A percentile compares a stretch with the other conserved stretches of the same genome.
phyloP scores from a whole-genome alignment of 2,329 filamentous ascomycete species.

The Fusarium brevicatenulatum region DNA sequence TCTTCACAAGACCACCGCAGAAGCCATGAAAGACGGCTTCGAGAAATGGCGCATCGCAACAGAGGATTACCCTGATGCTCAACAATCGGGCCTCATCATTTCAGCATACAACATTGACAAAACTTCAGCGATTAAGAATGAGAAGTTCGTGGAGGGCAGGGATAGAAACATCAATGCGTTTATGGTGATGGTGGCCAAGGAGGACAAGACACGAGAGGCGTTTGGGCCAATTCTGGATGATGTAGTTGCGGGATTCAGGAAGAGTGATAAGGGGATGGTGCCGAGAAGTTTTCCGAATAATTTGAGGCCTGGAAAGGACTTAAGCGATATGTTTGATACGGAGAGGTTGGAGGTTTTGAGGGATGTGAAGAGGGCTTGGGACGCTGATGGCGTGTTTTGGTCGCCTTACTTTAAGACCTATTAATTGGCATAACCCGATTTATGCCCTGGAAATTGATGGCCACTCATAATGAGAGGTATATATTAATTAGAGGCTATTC shows the following conservation, averaged over 20 bases:
- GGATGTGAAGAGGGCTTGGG: constrained; percentile 40
- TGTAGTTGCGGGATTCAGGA: constrained; percentile 15
- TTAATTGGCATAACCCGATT: accelerated
- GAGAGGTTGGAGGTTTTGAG: constrained; percentile 29
- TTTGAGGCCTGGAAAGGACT: constrained; percentile 29
- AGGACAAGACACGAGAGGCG: constrained; percentile 11
- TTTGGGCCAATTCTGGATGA: constrained; percentile 14
- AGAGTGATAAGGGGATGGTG: background rate
- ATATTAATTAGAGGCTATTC: background rate
- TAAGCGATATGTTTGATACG: constrained; percentile 33
- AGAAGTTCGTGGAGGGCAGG: constrained; percentile 35
- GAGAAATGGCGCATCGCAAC: constrained; percentile 40
- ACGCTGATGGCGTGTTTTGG: constrained; percentile 43
- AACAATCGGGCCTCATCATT: constrained; percentile 25
- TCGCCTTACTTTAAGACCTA: constrained; percentile 21
- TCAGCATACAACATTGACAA: constrained; percentile 28
- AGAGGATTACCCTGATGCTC: constrained; percentile 26
- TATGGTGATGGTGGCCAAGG: constrained; percentile 14
- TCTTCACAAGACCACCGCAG: constrained; percentile 17
- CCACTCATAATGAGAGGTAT: accelerated
- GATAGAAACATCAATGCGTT: constrained; percentile 31
- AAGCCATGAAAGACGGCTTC: constrained; percentile 38
- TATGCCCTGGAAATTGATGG: accelerated
- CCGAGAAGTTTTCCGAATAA: constrained; percentile 39
- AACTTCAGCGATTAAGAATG: background rate